Evolutionary conservation across 441 rosid genomes (phyloP), one percentile per base, ranked within the genome.

Genomic region (Euphorbia celastroides): DNA sequence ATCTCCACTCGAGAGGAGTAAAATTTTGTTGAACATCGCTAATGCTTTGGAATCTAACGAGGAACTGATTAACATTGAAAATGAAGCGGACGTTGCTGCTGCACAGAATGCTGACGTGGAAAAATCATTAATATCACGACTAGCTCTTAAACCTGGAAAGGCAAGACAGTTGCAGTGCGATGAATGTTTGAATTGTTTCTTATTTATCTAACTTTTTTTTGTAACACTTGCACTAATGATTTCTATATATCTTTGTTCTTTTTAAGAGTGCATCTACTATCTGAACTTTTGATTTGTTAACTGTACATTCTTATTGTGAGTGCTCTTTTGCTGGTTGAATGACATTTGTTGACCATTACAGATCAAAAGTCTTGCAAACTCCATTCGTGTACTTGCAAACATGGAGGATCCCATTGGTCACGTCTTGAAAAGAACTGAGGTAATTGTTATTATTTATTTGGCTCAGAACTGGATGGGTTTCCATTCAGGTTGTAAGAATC

Each of bases 361-460:
- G 99, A 85, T 95, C 72, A 79, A 75, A 56, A 81, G 85, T 79
- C 99, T 95, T 73, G 84, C 93, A 34, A 79, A 80, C 69, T 87
- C 94, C 13, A 79, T 95, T 68, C 96, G 97, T 56, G 78, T 81
- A 78, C 93, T 95, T 76, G 99, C 98, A 7, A 79, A 88, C 80
- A 88, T 95, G 99, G 90, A 90, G 75, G 98, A 95, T 75, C 97
- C 98, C 60, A 86, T 95, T 56, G 95, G 99, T 55, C 79, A 60
- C 69, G 81, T 90, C 63, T 77, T 87, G 80, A 86, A 90, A 83
- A 88, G 81, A 88, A 90, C 93, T 34, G 79, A 95, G 97, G 99
- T 95, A 83, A 82, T 72, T 58, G 71, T 67, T 27, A 51, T 22
- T 54, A 2, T 23, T 17, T 41, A 46, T 62, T 27, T 38, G 54